Conservation (phyloP, 2,329 filamentous ascomycete genomes). For the Aciculosporium take region DNA sequence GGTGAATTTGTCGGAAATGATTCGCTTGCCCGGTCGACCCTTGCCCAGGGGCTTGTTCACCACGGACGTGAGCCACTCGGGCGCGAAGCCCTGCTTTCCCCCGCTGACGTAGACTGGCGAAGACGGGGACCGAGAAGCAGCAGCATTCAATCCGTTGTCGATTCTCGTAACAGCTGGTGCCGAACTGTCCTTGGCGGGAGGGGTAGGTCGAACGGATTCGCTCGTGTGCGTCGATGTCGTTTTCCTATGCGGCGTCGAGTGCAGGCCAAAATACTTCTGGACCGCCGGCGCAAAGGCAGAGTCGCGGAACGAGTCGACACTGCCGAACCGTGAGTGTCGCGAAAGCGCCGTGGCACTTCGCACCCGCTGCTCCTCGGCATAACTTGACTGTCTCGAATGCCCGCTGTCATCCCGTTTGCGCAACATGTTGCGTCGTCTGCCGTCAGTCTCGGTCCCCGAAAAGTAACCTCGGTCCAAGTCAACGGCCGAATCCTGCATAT, state of each 20-base stretch:
- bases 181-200: conserved; percentile 36
- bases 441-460: conserved; percentile 73
- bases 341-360: conserved; percentile 52
- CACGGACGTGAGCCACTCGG: conserved; percentile 40
- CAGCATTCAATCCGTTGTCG: conserved; percentile 28
- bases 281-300: conserved; percentile 43
- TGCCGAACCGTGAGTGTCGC: conserved; percentile 65
- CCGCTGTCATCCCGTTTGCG: conserved; percentile 57
- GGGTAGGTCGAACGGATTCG: conserved; percentile 36
- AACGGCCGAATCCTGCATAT: conserved; percentile 32
- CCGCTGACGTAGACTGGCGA: conserved; percentile 25
- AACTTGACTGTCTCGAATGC: conserved; percentile 61
- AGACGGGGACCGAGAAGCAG: conserved; percentile 24
- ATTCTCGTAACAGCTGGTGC: conserved; percentile 48
- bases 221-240: conserved; percentile 46
- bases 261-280: conserved; percentile 55
- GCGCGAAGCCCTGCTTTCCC: conserved; percentile 28
- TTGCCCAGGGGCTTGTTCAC: conserved; percentile 36
- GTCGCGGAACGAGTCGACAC: conserved; percentile 60
- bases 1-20: conserved; percentile 65
- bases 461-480: conserved; percentile 86
- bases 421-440: conserved; percentile 60
- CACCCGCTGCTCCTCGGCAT: conserved; percentile 57
- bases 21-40: conserved; percentile 54
- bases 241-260: conserved; percentile 36